Conservation (phyloP, 1,139 yeast species). For the Hemisphaericaspora lyxosophila region DNA sequence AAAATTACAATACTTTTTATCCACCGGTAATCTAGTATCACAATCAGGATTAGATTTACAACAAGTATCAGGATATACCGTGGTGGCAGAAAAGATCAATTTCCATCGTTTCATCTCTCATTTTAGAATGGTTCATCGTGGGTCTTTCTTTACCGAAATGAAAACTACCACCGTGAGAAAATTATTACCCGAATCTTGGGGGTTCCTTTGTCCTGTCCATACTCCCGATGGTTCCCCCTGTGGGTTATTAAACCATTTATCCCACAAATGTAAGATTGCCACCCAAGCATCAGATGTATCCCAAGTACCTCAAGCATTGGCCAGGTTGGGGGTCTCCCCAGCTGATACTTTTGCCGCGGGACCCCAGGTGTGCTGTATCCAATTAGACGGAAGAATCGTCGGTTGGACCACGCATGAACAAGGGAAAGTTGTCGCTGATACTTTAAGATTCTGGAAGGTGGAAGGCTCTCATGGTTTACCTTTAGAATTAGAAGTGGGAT, state of each 20-base stretch:
- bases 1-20: constrained; percentile 87
- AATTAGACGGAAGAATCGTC: constrained; percentile 85
- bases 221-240: constrained; percentile 99
- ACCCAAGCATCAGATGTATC: constrained; percentile 77
- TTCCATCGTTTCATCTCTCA: constrained; percentile 95
- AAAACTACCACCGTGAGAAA: constrained; percentile 97
- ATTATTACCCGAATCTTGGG: constrained; percentile 97
- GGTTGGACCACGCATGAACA: constrained; percentile 95
- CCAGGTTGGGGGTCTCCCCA: constrained; percentile 79
- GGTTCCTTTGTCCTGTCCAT: constrained; percentile 97
- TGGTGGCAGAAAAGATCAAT: constrained; percentile 97
- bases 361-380: constrained; percentile 83
- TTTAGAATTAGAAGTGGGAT: constrained; percentile 84
- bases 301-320: constrained; percentile 62
- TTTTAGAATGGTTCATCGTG: constrained; percentile 99
- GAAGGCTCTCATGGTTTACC: constrained; percentile 79
- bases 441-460: constrained; percentile 91
- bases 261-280: constrained; percentile 89
- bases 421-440: constrained; percentile 83
- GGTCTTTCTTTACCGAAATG: constrained; percentile 97
- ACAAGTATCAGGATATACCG: constrained; percentile 97
- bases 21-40: constrained; percentile 95
- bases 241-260: constrained; percentile 94
- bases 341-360: constrained; percentile 83
- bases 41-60: constrained; percentile 97